Evolutionary conservation across 495 filamentous ascomycete genomes (phyloP).

Genomic region (Penicillium ucsense): DNA sequence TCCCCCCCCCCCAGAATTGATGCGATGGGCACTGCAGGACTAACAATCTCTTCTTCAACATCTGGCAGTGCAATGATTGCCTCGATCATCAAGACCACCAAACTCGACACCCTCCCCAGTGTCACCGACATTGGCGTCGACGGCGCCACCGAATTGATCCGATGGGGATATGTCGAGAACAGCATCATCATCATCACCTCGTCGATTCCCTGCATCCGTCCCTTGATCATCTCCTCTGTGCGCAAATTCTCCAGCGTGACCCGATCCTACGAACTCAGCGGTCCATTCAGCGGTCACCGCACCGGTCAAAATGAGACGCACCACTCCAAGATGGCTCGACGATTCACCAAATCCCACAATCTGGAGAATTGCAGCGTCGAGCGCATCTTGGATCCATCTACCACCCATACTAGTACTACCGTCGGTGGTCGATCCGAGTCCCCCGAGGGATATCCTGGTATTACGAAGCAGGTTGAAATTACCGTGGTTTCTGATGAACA

Average conservation of each 20-base stretch:
- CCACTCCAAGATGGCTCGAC: slow-evolving; percentile 7
- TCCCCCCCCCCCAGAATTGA: no score
- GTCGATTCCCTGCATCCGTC: slow-evolving; percentile 26
- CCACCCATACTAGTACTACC: slow-evolving; percentile 6
- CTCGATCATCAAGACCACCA: slow-evolving; percentile 36
- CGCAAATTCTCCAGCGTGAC: slow-evolving; percentile 27
- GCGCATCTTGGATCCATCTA: slow-evolving; percentile 14
- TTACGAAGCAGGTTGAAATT: slow-evolving; percentile 28
- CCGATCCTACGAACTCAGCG: slow-evolving; percentile 24
- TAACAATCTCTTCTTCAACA: no score
- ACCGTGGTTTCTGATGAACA: slow-evolving; percentile 11
- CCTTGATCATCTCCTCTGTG: slow-evolving; percentile 28
- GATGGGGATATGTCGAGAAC: slow-evolving; percentile 27
- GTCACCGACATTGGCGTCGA: slow-evolving; percentile 21
- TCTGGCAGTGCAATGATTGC: slow-evolving; percentile 24
- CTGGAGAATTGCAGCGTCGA: slow-evolving; percentile 23
- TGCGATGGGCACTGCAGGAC: no score
- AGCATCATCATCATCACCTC: slow-evolving; percentile 28
- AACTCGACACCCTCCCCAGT: slow-evolving; percentile 24
- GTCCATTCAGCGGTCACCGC: slow-evolving; percentile 11
- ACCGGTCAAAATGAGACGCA: slow-evolving; percentile 9
- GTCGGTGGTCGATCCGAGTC: slow-evolving; percentile 11
- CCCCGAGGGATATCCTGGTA: slow-evolving; percentile 8
- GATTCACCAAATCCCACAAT: slow-evolving; percentile 9
- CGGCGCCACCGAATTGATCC: slow-evolving; percentile 23